phyloP scores from a whole-genome alignment of 129 eudicot species.

The Gnaphalium uliginosum region DNA sequence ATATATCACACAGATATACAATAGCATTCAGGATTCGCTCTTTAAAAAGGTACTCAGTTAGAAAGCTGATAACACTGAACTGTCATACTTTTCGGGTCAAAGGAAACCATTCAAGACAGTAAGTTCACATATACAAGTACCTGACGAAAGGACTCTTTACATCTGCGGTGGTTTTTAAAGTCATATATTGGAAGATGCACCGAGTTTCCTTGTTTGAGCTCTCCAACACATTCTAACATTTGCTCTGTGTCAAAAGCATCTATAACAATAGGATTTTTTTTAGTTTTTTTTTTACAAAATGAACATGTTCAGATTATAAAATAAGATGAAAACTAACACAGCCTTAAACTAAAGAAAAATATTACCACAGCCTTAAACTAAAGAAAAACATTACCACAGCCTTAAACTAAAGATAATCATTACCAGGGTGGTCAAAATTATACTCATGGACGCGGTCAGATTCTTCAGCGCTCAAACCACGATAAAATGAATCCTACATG shows the following conservation, averaged over 20 bases:
- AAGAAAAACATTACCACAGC: conserved; percentile 49
- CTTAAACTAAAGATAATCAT: conserved; percentile 26
- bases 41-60: neutral
- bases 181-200: conserved; percentile 95
- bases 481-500: conserved; percentile 89
- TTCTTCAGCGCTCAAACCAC: conserved; percentile 92
- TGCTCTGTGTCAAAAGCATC: conserved; percentile 99
- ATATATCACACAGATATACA: conserved; percentile 6
- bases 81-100: neutral
- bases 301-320: neutral
- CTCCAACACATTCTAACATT: conserved; percentile 77
- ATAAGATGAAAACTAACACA: neutral
- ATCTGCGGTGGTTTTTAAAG: conserved; percentile 84
- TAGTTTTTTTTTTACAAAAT: neutral
- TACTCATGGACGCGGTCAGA: conserved; percentile 76
- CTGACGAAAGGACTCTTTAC: conserved; percentile 87
- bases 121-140: conserved; percentile 35
- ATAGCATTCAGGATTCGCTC: conserved; percentile 8
- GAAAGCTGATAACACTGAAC: neutral
- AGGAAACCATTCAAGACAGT: neutral
- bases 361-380: conserved; percentile 12
- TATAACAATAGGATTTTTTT: conserved; percentile 32
- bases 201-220: conserved; percentile 69
- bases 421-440: conserved; percentile 99
- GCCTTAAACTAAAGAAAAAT: conserved; percentile 21